These are phyloP conservation scores for Parascedosporium putredinis DNA, from an alignment of 2,329 filamentous ascomycete species.

Conservation along the genomic window DNA sequence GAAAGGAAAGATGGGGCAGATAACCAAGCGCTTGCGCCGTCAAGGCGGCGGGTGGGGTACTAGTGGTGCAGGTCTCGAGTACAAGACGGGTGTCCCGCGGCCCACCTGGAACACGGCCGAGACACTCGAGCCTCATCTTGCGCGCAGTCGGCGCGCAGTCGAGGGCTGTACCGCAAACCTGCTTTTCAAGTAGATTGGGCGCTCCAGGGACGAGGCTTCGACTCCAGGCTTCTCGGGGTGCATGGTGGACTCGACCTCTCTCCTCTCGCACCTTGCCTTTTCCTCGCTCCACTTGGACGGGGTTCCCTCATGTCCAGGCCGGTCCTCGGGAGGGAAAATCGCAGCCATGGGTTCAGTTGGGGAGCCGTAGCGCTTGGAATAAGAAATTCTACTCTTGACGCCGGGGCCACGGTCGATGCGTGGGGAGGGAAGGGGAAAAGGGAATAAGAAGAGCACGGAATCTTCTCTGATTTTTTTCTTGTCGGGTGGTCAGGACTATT, in stretches of 20 bases:
- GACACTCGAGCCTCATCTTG: neutral
- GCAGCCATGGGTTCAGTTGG: neutral
- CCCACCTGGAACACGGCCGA: slow-evolving; percentile 2
- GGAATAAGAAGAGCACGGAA: neutral
- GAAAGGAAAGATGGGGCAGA: too few species aligned
- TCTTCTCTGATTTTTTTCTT: too few species aligned
- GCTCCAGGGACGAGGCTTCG: neutral
- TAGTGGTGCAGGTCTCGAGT: neutral
- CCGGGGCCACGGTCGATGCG: neutral
- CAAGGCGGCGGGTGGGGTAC: too few species aligned
- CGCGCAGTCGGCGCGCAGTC: neutral
- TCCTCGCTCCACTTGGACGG: neutral
- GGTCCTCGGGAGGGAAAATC: neutral
- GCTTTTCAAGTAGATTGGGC: neutral
- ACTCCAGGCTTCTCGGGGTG: neutral
- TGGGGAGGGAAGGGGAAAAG: neutral
- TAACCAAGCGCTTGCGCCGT: neutral
- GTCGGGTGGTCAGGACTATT: too few species aligned
- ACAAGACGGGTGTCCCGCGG: neutral
- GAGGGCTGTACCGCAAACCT: neutral
- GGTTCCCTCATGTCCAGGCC: neutral
- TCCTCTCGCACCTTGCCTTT: neutral
- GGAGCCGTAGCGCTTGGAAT: neutral
- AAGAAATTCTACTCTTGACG: neutral
- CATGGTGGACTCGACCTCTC: neutral